A percentile compares a stretch with the other conserved stretches of the same genome.
phyloP scores from a whole-genome alignment of 805 yeast genomes.

The Metschnikowia picachoensis region DNA sequence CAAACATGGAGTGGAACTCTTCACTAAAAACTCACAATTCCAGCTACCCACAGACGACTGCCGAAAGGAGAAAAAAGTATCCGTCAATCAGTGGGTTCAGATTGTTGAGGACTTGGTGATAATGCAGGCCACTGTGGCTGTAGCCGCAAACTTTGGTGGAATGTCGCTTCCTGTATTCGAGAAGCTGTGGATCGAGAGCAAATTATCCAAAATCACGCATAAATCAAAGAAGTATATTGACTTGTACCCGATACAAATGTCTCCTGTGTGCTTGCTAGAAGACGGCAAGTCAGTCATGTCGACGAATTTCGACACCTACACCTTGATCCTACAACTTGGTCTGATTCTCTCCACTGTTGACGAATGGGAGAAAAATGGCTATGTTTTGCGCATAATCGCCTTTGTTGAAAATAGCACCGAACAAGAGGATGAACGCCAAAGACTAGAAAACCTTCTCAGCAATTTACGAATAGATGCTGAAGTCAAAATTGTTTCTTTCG shows the following conservation, averaged over 20 bases:
- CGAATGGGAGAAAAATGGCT: constrained; percentile 74
- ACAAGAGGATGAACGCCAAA: constrained; percentile 59
- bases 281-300: constrained; percentile 69
- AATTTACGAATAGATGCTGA: constrained; percentile 84
- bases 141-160: constrained; percentile 80
- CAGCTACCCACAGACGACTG: constrained; percentile 74
- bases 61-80: constrained; percentile 63
- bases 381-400: constrained; percentile 73
- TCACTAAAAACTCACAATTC: constrained; percentile 20
- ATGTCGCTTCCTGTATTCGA: constrained; percentile 56
- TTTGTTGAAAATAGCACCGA: constrained; percentile 80
- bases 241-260: constrained; percentile 95
- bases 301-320: constrained; percentile 93
- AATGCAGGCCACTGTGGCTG: constrained; percentile 88
- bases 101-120: constrained; percentile 84
- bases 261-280: constrained; percentile 67
- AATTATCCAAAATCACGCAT: not conserved
- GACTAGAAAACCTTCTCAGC: constrained; percentile 62
- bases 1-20: constrained; percentile 35
- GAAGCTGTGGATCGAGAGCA: constrained; percentile 15
- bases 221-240: constrained; percentile 61
- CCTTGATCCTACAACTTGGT: constrained; percentile 88
- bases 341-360: constrained; percentile 92
- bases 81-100: constrained; percentile 84
- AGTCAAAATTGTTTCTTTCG: constrained; percentile 69